phyloP scores from a whole-genome alignment of 148 eudicot species.

The Camellia lanceoleosa region DNA sequence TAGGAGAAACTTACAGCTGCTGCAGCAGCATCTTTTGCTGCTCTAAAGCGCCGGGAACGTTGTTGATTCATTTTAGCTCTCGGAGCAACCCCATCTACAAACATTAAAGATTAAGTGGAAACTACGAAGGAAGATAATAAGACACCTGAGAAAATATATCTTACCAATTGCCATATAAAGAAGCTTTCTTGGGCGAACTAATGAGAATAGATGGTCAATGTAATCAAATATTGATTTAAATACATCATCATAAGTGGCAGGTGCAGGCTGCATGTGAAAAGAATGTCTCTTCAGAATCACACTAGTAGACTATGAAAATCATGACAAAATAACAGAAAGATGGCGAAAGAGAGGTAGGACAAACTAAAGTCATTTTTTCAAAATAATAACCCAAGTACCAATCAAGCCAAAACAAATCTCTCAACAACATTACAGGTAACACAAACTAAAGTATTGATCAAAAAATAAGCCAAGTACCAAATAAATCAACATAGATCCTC shows the following conservation, averaged over 20 bases:
- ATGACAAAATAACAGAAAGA: neutral
- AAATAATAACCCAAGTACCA: neutral
- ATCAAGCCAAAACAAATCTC: neutral
- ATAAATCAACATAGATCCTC: neutral
- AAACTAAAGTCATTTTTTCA: neutral
- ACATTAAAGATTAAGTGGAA: constrained; percentile 14
- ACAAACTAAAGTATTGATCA: neutral
- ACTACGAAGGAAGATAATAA: neutral
- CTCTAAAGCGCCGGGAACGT: constrained; percentile 93
- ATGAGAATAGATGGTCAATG: constrained; percentile 80
- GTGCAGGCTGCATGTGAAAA: constrained; percentile 70
- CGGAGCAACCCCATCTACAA: constrained; percentile 96
- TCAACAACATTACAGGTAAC: neutral
- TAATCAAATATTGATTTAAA: constrained; percentile 86
- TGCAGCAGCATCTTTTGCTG: constrained; percentile 97
- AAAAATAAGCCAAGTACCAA: neutral
- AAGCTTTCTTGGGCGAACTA: constrained; percentile 94
- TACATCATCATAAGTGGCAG: constrained; percentile 84
- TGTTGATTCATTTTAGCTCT: constrained; percentile 99
- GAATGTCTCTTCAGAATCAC: constrained; percentile 12
- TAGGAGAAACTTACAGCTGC: constrained; percentile 62
- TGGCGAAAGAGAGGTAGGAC: constrained; percentile 7
- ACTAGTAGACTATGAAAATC: neutral
- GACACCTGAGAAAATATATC: constrained; percentile 7
- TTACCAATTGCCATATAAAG: constrained; percentile 97